Percentiles rank a stretch among this genome's conserved stretches.
Conservation (phyloP, 2,329 filamentous ascomycete species). For the Lachnellula arida region DNA sequence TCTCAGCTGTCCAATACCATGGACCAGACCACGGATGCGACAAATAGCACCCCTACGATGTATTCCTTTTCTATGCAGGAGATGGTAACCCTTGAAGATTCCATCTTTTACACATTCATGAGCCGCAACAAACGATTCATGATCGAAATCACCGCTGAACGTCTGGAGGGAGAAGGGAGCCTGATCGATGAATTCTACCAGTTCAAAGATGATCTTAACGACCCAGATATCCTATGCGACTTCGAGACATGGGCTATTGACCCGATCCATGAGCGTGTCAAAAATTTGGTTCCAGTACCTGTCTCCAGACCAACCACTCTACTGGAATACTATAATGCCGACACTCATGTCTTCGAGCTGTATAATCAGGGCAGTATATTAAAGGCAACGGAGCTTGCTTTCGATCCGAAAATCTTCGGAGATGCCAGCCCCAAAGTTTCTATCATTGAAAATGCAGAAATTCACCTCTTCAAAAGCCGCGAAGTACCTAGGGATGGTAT, state of each 20-base stretch:
- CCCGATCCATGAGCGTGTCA: constrained; percentile 6
- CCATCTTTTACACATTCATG: constrained; percentile 1
- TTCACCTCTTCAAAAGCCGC: constrained; percentile 2
- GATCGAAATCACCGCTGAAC: background rate
- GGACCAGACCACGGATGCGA: constrained; percentile 1
- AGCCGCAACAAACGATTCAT: constrained; percentile 2
- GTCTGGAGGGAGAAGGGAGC: constrained; percentile 1
- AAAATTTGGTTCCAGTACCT: background rate
- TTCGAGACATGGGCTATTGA: constrained; percentile 4
- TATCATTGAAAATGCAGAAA: constrained; percentile 6
- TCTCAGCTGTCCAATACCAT: too few relatives aligned
- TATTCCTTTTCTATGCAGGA: constrained; percentile 1
- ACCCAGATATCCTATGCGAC: constrained; percentile 2
- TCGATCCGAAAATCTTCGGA: constrained; percentile 8
- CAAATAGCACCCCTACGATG: background rate
- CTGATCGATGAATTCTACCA: background rate
- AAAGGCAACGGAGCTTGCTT: constrained; percentile 10
- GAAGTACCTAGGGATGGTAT: constrained; percentile 7
- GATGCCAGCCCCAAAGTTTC: constrained; percentile 9
- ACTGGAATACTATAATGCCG: constrained; percentile 8
- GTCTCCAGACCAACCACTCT: constrained; percentile 4
- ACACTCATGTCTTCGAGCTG: constrained; percentile 12
- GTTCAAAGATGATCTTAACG: background rate
- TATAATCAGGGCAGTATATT: constrained; percentile 9
- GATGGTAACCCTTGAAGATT: background rate